Percentiles rank a stretch among this genome's conserved stretches.
phyloP scores from a whole-genome alignment of 495 filamentous ascomycete species.

The Annulohypoxylon maeteangense region DNA sequence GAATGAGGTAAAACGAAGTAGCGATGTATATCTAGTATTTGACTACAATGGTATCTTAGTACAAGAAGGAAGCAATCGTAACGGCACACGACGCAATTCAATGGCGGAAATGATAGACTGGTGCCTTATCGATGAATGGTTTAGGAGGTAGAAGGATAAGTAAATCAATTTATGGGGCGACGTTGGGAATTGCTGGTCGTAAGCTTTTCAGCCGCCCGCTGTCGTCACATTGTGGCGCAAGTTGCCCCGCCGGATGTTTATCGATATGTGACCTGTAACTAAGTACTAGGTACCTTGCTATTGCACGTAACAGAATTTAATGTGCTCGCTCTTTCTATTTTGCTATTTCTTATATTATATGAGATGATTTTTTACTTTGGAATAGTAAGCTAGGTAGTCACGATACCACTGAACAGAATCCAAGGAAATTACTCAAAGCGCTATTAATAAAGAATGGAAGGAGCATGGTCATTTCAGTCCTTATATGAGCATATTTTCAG shows the following conservation, averaged over 20 bases:
- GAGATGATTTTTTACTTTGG: not conserved
- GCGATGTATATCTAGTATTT: slow-evolving; percentile 6
- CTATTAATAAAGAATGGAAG: not conserved
- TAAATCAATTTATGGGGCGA: slow-evolving; percentile 12
- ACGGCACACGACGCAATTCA: slow-evolving; percentile 19
- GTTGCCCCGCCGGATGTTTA: not conserved
- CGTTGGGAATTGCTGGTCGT: slow-evolving; percentile 12
- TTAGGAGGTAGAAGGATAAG: slow-evolving; percentile 18
- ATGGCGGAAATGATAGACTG: not conserved
- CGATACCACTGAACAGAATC: not conserved
- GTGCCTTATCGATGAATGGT: slow-evolving; percentile 27
- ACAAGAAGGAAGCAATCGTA: not conserved
- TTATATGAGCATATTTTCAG: not conserved
- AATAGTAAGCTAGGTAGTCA: not conserved
- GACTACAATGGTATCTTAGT: slow-evolving; percentile 1
- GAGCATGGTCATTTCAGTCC: not conserved
- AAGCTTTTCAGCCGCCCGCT: slow-evolving; percentile 26
- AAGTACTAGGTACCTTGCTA: not conserved
- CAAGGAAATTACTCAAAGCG: not conserved
- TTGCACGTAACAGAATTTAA: not conserved
- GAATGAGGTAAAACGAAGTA: slow-evolving; percentile 6
- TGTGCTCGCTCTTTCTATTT: not conserved
- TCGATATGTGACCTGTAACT: not conserved
- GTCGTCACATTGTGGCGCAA: slow-evolving; percentile 43
- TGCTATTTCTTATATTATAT: not conserved